Evolutionary conservation across 2,329 filamentous ascomycete species (phyloP).

Genomic region (Curvularia sp.): DNA sequence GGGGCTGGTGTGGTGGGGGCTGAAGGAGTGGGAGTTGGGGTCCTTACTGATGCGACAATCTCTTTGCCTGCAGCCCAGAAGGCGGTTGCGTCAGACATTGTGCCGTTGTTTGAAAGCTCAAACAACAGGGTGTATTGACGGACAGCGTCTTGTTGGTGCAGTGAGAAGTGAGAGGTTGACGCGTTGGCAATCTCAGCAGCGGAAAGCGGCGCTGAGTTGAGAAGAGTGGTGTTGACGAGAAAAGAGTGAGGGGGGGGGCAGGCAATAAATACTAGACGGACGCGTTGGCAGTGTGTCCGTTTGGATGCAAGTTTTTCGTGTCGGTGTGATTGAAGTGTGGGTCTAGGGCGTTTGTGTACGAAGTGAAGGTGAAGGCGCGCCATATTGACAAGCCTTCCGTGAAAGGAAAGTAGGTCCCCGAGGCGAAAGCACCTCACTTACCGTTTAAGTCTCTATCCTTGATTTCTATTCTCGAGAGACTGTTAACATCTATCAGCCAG

Average conservation of each 20-base stretch:
- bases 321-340: background rate
- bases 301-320: background rate
- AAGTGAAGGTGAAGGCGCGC: conserved; percentile 11
- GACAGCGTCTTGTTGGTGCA: background rate
- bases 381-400: background rate
- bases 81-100: conserved; percentile 4
- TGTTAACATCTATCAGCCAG: background rate
- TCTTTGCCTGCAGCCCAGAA: conserved; percentile 18
- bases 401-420: background rate
- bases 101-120: background rate
- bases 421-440: background rate
- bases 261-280: conserved; percentile 1
- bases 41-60: conserved; percentile 2
- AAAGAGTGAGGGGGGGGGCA: background rate
- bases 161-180: background rate
- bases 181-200: background rate
- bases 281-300: background rate
- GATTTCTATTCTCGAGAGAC: background rate
- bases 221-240: background rate
- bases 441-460: too few species aligned
- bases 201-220: background rate
- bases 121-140: too few species aligned
- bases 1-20: background rate
- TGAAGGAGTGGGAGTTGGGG: background rate
- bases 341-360: conserved; percentile 3